Base-by-base conservation (phyloP, 2,329 filamentous ascomycete species). In the Cladosporium halotolerans region DNA sequence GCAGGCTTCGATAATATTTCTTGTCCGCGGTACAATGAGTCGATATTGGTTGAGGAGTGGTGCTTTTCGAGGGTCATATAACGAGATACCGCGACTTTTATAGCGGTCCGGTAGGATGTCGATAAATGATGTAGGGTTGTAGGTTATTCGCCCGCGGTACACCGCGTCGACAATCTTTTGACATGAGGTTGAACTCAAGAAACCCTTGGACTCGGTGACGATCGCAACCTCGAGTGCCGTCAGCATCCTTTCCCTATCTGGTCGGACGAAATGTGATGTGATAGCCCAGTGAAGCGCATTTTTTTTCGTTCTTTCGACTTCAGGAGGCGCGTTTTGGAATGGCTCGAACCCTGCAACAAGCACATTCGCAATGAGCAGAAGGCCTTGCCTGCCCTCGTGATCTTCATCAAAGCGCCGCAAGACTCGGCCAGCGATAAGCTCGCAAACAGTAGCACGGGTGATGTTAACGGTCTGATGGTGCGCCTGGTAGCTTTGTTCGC, bases 51-150 rank as follows among this genome's bases (percentile, higher is more conserved):
- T 92, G 18, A 95, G 76, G 23, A 91, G 66, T 1, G 87, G 86
- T 4, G 85, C 87, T 58, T 84, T 81, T 13, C 85, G 76, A 1
- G 88, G 89, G 63, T 91, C 84, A 67, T 93, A 93, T 0, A 93
- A 73, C 7, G 86, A 84, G 52, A 93, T 91, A 2, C 87, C 87
- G 60, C 87, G 87, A 63, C 86, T 80, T 71, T 93, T 93, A 75
- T 93, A 95, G 61, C 86, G 83, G 66, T 93, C 89, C 1, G 89
- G 88, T 45, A 95, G 82, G 55, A 95, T 86, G 68, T 93, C 86
- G 67, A 92, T 82, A 66, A 89, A 90, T 0, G 84, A 83, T 0
- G 84, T 88, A 0, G 89, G 89, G 1, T 88, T 92, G 66, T 93
- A 93, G 34, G 90, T 84, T 56, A 95, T 80, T 33, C 86, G 79